Conservation (phyloP, 2,329 filamentous ascomycete genomes). For the Lachnellula cervina region DNA sequence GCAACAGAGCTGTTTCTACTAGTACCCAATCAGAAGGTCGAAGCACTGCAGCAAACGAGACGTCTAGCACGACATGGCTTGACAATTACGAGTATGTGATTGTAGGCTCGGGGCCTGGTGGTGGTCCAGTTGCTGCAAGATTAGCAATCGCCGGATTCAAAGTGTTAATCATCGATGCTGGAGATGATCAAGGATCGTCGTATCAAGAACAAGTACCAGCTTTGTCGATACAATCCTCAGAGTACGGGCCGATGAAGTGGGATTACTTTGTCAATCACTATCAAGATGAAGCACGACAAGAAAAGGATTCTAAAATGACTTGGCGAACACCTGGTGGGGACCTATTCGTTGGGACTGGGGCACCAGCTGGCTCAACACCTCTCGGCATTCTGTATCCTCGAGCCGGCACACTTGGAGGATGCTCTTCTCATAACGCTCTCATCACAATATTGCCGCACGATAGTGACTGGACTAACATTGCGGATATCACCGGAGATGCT, state of each 20-base stretch:
- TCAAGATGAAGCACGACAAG: conserved; percentile 5
- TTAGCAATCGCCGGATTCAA: conserved; percentile 47
- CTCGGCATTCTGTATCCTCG: conserved; percentile 30
- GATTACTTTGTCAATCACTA: conserved; percentile 37
- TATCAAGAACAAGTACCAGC: conserved; percentile 44
- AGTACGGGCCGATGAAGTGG: conserved; percentile 45
- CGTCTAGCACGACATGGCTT: no score
- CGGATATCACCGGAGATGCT: conserved; percentile 20
- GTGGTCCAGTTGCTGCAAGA: conserved; percentile 44
- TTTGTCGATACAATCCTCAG: conserved; percentile 27
- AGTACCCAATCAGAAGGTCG: no score
- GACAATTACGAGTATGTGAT: conserved; percentile 27
- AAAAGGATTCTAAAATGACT: conserved; percentile 17
- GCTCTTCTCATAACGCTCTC: conserved; percentile 22
- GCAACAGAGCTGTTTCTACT: no score
- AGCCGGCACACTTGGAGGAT: conserved; percentile 29
- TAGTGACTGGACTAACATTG: conserved; percentile 23
- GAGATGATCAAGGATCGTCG: conserved; percentile 43
- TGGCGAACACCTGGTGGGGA: conserved; percentile 34
- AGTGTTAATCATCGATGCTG: conserved; percentile 50
- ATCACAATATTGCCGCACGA: conserved; percentile 18
- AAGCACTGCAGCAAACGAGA: no score
- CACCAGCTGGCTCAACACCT: conserved; percentile 21
- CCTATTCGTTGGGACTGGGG: conserved; percentile 22
- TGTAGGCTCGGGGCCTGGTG: conserved; percentile 48